These are phyloP conservation scores for Aspergillus jensenii DNA, from an alignment of 2,329 filamentous ascomycete genomes.

Conservation along the genomic window DNA sequence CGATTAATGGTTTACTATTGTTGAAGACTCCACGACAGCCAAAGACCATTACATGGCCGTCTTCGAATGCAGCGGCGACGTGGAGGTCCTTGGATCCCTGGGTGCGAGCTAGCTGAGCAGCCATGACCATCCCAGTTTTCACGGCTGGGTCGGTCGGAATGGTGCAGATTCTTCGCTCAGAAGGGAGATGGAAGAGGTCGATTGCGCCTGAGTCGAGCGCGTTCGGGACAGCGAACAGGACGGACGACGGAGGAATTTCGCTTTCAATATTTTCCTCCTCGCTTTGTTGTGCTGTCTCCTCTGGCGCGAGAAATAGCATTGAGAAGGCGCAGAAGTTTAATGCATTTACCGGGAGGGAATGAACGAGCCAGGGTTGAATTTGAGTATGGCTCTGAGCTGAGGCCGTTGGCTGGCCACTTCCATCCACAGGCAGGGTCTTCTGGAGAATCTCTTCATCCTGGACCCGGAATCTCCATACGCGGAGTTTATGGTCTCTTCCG, in stretches of 20 bases:
- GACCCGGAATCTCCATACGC: slow-evolving; percentile 77
- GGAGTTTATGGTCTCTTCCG: slow-evolving; percentile 82
- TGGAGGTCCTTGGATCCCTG: slow-evolving; percentile 52
- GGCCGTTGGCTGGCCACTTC: slow-evolving; percentile 32
- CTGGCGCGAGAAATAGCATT: slow-evolving; percentile 22
- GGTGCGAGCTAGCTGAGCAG: slow-evolving; percentile 59
- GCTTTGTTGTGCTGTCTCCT: background rate
- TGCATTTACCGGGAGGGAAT: slow-evolving; percentile 82
- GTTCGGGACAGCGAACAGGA: slow-evolving; percentile 79
- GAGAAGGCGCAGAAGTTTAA: slow-evolving; percentile 82
- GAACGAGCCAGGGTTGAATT: slow-evolving; percentile 72
- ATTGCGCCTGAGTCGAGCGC: slow-evolving; percentile 72
- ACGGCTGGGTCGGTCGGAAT: slow-evolving; percentile 48
- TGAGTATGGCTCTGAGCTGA: slow-evolving; percentile 30
- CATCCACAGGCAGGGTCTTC: slow-evolving; percentile 69
- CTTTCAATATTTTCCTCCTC: background rate
- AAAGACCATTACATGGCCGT: slow-evolving; percentile 71
- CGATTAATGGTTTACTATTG: slow-evolving; percentile 30
- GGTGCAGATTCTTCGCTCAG: slow-evolving; percentile 65
- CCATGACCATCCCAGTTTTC: slow-evolving; percentile 79
- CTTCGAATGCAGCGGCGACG: slow-evolving; percentile 79
- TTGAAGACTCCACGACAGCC: slow-evolving; percentile 46
- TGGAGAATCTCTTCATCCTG: slow-evolving; percentile 60
- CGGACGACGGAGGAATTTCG: slow-evolving; percentile 16
- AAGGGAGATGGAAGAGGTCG: slow-evolving; percentile 81